Evolutionary conservation across 2,329 filamentous ascomycete species (phyloP), one percentile per base, ranked within the genome.

Genomic region (Fusarium nodosum): DNA sequence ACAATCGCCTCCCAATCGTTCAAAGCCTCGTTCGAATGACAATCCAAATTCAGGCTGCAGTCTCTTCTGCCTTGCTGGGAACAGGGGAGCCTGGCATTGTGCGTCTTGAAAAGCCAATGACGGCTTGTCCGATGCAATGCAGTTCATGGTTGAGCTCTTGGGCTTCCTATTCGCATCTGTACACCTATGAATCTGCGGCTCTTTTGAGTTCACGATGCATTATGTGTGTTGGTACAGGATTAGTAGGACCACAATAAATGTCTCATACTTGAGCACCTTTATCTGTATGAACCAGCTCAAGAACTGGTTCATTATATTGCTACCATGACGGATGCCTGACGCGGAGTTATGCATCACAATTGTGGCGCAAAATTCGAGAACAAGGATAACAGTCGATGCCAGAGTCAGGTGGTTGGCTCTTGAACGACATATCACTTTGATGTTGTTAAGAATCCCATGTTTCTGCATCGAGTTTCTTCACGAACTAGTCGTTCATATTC

Each of bases 11-110:
- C 66, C 41, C 53, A 55, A 52, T 60, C 39, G 53, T 63, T 58
- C 55, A 66, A 54, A 66, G 60, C 54, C 64, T 59, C 50, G 72
- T 65, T 69, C 44, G 53, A 67, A 58, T 66, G 64, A 71, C 66
- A 64, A 62, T 60, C 57, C 31, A 54, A 38, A 61, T 64, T 64
- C 57, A 74, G 72, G 72, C 72, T 74, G 26, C 68, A 73, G 64
- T 45, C 46, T 42, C 63, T 72, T 68, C 71, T 72, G 71, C 69
- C 69, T 74, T 59, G 46, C 52, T 69, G 63, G 64, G 33, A 55
- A 42, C 63, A 52, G 60, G 70, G 71, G 33, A 72, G 72, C 72
- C 72, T 75, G 56, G 60, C 22, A 28, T 61, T 24, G 16, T 73
- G 70, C 66, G 60, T 72, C 31, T 50, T 31, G 22, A 26, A 53